Base-by-base conservation (phyloP, 2,329 filamentous ascomycete species). In the Trichoderma koningii region DNA sequence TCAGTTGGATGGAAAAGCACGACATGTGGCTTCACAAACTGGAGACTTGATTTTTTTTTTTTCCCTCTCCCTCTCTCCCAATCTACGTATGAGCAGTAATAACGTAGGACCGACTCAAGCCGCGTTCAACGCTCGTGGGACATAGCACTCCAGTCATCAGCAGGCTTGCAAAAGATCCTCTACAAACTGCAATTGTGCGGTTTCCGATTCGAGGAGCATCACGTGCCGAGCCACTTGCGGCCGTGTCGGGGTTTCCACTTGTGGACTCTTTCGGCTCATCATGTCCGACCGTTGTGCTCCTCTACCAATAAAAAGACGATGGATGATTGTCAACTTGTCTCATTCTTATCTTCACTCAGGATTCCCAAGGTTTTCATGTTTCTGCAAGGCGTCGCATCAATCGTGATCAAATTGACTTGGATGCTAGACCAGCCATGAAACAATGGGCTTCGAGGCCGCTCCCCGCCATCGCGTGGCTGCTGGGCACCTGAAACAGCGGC, bases 21-120 rank as follows among this genome's bases (percentile, higher is more conserved):
- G 69, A 69, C 69, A 71, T 71, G 63, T 68, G 61, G 66, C 34
- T 38, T 38, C 55, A 41, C 9, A 51, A 55, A 64, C 21, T 53
- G 41, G 52, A 56, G 42, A 38, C 42, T 55, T 23, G 23, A 42
- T 51, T 19, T 38, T 55, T 63, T 63, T 55, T 42, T 41, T 19
- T 38, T 14, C 9, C 12, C 34, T 38, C 30, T 38, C 34, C 12
- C 34, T 38, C 34, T 38, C 30, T 34, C 30, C 30, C 30, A 3
- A 7, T 34, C 30, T 34, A 34, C 10, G 30, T 38, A 38, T 38
- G 3, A 38, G 34, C 34, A 38, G 34, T 14, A 30, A 6, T 14
- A 30, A 6, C 28, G 5, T 34, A 57, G 62, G 62, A 64, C 63
- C 63, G 63, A 65, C 55, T 59, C 48, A 56, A 65, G 55, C 63